These are phyloP conservation scores for Citrus inodora DNA, from an alignment of 345 rosid species.

Conservation along the genomic window DNA sequence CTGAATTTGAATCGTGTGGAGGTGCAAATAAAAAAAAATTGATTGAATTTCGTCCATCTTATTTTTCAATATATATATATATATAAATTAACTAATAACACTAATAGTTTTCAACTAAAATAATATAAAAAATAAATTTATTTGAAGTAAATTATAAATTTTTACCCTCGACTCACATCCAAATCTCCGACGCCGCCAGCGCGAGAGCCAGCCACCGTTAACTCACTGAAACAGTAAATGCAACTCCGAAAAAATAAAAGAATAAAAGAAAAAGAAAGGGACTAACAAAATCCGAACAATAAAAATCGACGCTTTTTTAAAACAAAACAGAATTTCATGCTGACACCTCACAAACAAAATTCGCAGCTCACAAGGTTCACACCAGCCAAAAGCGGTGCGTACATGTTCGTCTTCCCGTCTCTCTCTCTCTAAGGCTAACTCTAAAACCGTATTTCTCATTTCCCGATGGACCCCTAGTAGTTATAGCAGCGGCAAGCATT, in stretches of 20 bases:
- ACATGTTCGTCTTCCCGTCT: not conserved
- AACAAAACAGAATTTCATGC: slow-evolving; percentile 13
- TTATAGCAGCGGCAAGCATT: not conserved
- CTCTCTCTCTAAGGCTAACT: not conserved
- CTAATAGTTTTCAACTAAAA: too few species aligned
- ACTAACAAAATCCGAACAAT: not conserved
- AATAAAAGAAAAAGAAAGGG: too few species aligned
- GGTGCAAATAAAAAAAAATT: too few species aligned
- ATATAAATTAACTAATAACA: too few species aligned
- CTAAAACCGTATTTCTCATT: not conserved
- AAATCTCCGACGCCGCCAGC: not conserved
- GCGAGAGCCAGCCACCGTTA: not conserved
- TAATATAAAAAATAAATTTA: too few species aligned
- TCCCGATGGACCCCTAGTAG: slow-evolving; percentile 14
- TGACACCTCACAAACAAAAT: slow-evolving; percentile 15
- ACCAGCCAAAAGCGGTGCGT: slow-evolving; percentile 3
- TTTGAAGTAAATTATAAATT: too few species aligned
- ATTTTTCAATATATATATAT: too few species aligned
- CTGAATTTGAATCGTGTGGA: too few species aligned
- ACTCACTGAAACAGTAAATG: not conserved
- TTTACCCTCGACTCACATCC: not conserved
- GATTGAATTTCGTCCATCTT: too few species aligned
- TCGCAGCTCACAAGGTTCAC: not conserved
- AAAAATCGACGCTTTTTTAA: not conserved
- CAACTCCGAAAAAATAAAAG: not conserved